These are phyloP conservation scores for Striga hermonthica DNA, from an alignment of 305 asterid genomes.

Conservation along the genomic window DNA sequence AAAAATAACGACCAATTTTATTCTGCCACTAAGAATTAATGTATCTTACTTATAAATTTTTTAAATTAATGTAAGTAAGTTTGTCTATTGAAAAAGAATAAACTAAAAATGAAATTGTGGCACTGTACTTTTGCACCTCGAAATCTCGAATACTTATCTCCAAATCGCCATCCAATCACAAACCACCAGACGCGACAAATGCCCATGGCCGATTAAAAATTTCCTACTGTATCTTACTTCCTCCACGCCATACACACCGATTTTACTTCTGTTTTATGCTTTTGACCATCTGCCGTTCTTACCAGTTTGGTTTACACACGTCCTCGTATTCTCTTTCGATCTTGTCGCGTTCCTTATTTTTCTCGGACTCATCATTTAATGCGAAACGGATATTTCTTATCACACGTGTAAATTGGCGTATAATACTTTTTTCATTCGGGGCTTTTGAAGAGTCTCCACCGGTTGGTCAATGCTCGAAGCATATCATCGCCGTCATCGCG, in stretches of 20 bases:
- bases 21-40: too few species aligned
- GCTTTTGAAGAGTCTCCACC: slow-evolving; percentile 20
- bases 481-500: background rate
- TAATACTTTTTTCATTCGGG: slow-evolving; percentile 6
- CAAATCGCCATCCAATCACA: background rate
- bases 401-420: slow-evolving; percentile 25
- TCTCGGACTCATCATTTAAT: too few species aligned
- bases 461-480: slow-evolving; percentile 28
- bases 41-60: too few species aligned
- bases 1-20: too few species aligned
- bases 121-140: background rate
- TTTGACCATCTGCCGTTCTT: slow-evolving; percentile 1
- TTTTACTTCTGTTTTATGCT: too few species aligned
- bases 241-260: too few species aligned
- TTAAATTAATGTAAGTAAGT: too few species aligned
- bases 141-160: background rate
- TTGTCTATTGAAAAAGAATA: too few species aligned
- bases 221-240: background rate
- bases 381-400: slow-evolving; percentile 11
- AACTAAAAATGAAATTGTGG: too few species aligned
- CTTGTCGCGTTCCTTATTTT: background rate
- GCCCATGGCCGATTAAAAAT: background rate
- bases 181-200: background rate
- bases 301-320: background rate
- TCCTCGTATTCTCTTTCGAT: background rate